Evolutionary conservation across 805 yeast genomes (phyloP).

Genomic region (Saccharomycopsis olivae): DNA sequence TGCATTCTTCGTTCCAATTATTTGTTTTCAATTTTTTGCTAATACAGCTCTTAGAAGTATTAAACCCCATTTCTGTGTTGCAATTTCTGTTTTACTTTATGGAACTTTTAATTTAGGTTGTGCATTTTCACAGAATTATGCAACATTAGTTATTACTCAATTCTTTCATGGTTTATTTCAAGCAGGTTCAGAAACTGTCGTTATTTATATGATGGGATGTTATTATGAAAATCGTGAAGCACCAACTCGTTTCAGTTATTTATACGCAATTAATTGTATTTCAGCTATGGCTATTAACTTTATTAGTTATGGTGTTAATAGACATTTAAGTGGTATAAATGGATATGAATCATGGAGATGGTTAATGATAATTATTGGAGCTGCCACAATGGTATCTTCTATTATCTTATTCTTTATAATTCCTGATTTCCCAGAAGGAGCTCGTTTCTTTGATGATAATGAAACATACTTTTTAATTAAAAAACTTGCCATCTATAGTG

Average conservation of each 20-base stretch:
- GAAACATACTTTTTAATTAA: conserved; percentile 34
- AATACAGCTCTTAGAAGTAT: conserved; percentile 30
- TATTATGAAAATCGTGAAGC: conserved; percentile 33
- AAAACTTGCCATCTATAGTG: conserved; percentile 33
- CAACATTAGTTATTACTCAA: conserved; percentile 31
- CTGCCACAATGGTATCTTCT: conserved; percentile 27
- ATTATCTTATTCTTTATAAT: conserved; percentile 29
- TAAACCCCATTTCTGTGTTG: conserved; percentile 33
- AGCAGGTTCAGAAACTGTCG: conserved; percentile 35
- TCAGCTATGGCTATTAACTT: conserved; percentile 5
- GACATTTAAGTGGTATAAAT: conserved; percentile 23
- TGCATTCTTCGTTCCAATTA: conserved; percentile 19
- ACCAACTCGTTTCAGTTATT: conserved; percentile 27
- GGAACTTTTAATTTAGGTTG: conserved; percentile 33
- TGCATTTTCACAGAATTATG: conserved; percentile 33
- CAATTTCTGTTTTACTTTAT: conserved; percentile 29
- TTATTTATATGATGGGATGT: conserved; percentile 33
- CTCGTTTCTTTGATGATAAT: conserved; percentile 30
- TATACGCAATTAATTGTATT: conserved; percentile 20
- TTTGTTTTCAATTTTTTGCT: conserved; percentile 22
- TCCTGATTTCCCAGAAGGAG: conserved; percentile 47
- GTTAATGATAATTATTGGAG: conserved; percentile 43
- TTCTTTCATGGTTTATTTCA: conserved; percentile 35
- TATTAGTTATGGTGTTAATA: conserved; percentile 19
- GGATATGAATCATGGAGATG: conserved; percentile 39